Base-by-base conservation (phyloP, 805 yeast genomes). In the Ogataea ramenticola region DNA sequence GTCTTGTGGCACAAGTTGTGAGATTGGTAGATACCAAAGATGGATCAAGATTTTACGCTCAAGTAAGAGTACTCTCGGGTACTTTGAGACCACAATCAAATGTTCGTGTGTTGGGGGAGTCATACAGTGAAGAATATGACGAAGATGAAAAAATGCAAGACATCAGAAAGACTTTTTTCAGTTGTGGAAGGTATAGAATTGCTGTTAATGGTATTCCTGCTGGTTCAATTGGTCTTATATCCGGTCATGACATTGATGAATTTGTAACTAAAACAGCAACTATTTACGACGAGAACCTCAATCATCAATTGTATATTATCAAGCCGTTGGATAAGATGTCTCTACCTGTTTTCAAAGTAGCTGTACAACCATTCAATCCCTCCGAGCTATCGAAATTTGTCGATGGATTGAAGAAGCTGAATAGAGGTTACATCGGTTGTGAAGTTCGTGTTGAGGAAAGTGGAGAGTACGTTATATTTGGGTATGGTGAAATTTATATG, bases 401-500 rank as follows among this genome's bases (percentile, higher is more conserved):
- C 14, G 80, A 77, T n/a, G 90, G 88, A 0, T 64, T 93, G 40
- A 70, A 83, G 46, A 75, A 70, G 44, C 64, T 86, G 26, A 74
- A 74, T 52, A 76, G 74, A 50, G 67, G 81, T 1, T 90, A 86
- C 56, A 72, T 83, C 10, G 82, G 89, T 3, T 70, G 80, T 32
- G 72, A 72, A 19, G 67, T 86, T n/a, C 78, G 74, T 49, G 87
- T 84, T 1, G 96, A 88, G 58, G 95, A 86, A 51, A 83, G 90
- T 42, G 96, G 97, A 2, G 97, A 89, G 53, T 87, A 84, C 57
- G 79, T 80, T 1, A 59, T 93, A 0, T 55, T 80, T 24, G 96
- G 93, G 0, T 77, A 87, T 10, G 99, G 99, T 7, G 98, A 93
- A 56, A 54, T 91, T 16, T 87, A 86, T 56, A 60, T 93, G 62